Conservation (phyloP, 2,329 filamentous ascomycete species). For the Polychaeton citri region DNA sequence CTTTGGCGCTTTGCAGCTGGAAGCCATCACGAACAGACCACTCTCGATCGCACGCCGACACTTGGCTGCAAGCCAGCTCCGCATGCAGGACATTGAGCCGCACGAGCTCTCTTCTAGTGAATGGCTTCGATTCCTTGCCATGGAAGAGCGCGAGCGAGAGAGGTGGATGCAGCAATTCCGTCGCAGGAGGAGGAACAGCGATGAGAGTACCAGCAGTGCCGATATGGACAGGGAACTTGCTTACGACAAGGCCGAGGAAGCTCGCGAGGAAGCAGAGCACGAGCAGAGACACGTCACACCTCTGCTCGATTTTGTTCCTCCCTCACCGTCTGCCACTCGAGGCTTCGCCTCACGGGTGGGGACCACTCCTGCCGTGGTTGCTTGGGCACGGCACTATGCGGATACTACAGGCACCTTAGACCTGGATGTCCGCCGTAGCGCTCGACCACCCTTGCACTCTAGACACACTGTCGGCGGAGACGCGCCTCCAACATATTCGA, state of each 20-base stretch:
- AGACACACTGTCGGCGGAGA: conserved; percentile 1
- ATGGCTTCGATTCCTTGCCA: conserved; percentile 22
- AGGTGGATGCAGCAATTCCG: conserved; percentile 19
- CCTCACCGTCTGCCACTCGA: too few relatives aligned
- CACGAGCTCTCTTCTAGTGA: conserved; percentile 20
- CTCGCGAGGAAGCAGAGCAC: conserved; percentile 15
- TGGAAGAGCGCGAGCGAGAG: conserved; percentile 20
- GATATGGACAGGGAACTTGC: conserved; percentile 9
- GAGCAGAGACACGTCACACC: too few relatives aligned
- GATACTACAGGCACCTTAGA: conserved; percentile 6
- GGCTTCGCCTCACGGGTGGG: too few relatives aligned
- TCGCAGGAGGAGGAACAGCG: conserved; percentile 14
- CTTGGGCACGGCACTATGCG: conserved; percentile 17
- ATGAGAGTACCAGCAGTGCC: conserved; percentile 9
- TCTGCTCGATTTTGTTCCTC: too few relatives aligned
- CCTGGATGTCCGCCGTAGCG: conserved; percentile 12
- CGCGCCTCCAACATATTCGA: conserved; percentile 13
- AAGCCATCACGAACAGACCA: conserved; percentile 20
- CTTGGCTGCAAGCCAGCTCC: conserved; percentile 19
- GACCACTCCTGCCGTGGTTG: conserved; percentile 16
- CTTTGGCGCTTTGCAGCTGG: conserved; percentile 21
- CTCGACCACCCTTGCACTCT: conserved; percentile 6
- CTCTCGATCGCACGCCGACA: conserved; percentile 21
- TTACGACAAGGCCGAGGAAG: conserved; percentile 19
- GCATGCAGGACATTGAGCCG: conserved; percentile 23